These are phyloP conservation scores for Pleoardoris graminearum DNA, from an alignment of 2,329 filamentous ascomycete genomes.

Conservation along the genomic window DNA sequence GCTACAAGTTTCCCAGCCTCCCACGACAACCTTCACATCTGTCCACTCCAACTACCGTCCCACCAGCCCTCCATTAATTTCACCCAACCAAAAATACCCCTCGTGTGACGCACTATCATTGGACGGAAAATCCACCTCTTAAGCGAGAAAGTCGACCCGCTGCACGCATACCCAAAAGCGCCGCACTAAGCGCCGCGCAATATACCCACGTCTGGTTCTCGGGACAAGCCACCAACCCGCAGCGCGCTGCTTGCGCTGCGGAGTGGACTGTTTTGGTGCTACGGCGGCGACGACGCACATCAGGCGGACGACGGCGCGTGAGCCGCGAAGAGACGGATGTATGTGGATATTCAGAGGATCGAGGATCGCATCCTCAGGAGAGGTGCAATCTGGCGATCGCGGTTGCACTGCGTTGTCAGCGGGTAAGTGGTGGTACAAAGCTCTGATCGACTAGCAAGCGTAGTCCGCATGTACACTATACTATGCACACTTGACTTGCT, in stretches of 20 bases:
- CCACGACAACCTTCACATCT: background rate
- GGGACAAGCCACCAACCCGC: background rate
- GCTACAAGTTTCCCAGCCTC: too few relatives aligned
- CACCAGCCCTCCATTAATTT: background rate
- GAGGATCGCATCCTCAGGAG: background rate
- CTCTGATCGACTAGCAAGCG: background rate
- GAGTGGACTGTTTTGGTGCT: background rate
- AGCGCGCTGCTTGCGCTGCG: background rate
- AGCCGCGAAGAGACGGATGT: background rate
- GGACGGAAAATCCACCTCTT: background rate
- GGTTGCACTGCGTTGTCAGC: slow-evolving; percentile 8
- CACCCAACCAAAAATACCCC: background rate
- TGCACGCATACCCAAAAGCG: background rate
- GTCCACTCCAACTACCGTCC: background rate
- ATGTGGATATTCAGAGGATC: background rate
- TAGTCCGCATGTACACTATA: background rate
- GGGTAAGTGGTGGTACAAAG: background rate
- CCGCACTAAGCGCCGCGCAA: background rate
- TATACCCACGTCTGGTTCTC: background rate
- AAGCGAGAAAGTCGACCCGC: too few relatives aligned
- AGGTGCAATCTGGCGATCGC: background rate
- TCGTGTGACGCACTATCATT: background rate
- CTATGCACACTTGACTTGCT: background rate
- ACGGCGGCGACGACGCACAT: background rate
- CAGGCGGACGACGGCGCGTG: background rate